Evolutionary conservation across 2,329 filamentous ascomycete genomes (phyloP).

Genomic region (Pseudogymnoascus sp.): DNA sequence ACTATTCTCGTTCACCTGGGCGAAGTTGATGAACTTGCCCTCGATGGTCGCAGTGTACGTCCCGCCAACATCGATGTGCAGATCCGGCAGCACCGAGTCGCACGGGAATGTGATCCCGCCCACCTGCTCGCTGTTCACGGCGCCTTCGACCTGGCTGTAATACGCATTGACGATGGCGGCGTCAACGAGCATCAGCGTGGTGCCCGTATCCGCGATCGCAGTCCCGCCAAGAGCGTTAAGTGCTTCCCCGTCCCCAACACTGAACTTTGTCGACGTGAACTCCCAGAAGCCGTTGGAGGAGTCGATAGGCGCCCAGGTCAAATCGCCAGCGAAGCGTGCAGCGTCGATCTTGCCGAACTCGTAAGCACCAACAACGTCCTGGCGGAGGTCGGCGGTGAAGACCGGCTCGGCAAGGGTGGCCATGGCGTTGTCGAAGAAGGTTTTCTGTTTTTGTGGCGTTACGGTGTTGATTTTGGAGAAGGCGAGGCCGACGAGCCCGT

Average conservation of each 20-base stretch:
- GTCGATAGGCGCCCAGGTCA: slow-evolving; percentile 44
- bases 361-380: slow-evolving; percentile 40
- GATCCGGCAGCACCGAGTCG: slow-evolving; percentile 27
- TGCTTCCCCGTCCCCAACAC: slow-evolving; percentile 37
- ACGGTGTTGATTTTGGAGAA: slow-evolving; percentile 30
- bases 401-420: slow-evolving; percentile 40
- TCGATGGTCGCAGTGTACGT: slow-evolving; percentile 38
- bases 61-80: slow-evolving; percentile 32
- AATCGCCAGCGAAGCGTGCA: slow-evolving; percentile 43
- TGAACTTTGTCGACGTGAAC: slow-evolving; percentile 42
- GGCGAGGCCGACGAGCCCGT: slow-evolving; percentile 58
- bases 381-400: slow-evolving; percentile 49
- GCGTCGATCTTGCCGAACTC: slow-evolving; percentile 50
- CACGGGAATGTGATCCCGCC: slow-evolving; percentile 34
- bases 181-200: slow-evolving; percentile 34
- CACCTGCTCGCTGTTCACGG: slow-evolving; percentile 27
- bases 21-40: slow-evolving; percentile 43
- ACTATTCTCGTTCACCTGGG: slow-evolving; percentile 42
- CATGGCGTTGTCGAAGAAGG: slow-evolving; percentile 29
- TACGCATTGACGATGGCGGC: slow-evolving; percentile 32
- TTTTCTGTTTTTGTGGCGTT: slow-evolving; percentile 27
- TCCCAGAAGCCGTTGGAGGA: slow-evolving; percentile 47
- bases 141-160: slow-evolving; percentile 31
- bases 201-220: slow-evolving; percentile 38
- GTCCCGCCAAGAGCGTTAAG: slow-evolving; percentile 48